phyloP scores from a whole-genome alignment of 352 stramenopile genomes.

The Globisporangium alternatum region DNA sequence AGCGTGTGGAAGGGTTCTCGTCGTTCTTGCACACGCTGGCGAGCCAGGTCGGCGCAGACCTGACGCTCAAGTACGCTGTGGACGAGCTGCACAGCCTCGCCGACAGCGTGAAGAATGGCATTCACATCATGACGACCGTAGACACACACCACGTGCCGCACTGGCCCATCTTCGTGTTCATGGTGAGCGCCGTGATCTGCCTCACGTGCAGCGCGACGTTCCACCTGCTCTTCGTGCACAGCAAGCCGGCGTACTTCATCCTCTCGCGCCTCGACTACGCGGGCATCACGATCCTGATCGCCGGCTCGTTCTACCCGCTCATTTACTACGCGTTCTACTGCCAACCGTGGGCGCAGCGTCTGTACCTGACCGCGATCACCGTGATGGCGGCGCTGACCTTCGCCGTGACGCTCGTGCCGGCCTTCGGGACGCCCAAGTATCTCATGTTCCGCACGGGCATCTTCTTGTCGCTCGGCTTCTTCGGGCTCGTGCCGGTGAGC shows the following conservation, averaged over 20 bases:
- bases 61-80: conserved; percentile 73
- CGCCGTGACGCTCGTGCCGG: conserved; percentile 58
- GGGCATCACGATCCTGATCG: conserved; percentile 86
- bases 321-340: conserved; percentile 92
- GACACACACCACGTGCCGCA: conserved; percentile 74
- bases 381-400: conserved; percentile 70
- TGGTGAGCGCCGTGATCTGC: conserved; percentile 79
- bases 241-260: conserved; percentile 66
- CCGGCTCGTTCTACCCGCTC: conserved; percentile 81
- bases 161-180: conserved; percentile 87
- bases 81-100: conserved; percentile 70
- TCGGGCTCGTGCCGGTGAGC: conserved; percentile 69
- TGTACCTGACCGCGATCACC: conserved; percentile 69
- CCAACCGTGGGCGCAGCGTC: conserved; percentile 53
- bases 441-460: conserved; percentile 68
- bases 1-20: conserved; percentile 68
- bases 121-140: conserved; percentile 66
- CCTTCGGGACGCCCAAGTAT: conserved; percentile 73
- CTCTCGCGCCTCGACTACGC: conserved; percentile 82
- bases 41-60: conserved; percentile 67
- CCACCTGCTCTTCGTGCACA: conserved; percentile 85
- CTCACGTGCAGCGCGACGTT: conserved; percentile 80
- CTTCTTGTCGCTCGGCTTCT: conserved; percentile 82
- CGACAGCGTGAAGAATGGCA: conserved; percentile 76
- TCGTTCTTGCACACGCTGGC: conserved; percentile 65